These are phyloP conservation scores for Neophaeococcomyces mojaviensis DNA, from an alignment of 2,329 filamentous ascomycete genomes.

Conservation along the genomic window DNA sequence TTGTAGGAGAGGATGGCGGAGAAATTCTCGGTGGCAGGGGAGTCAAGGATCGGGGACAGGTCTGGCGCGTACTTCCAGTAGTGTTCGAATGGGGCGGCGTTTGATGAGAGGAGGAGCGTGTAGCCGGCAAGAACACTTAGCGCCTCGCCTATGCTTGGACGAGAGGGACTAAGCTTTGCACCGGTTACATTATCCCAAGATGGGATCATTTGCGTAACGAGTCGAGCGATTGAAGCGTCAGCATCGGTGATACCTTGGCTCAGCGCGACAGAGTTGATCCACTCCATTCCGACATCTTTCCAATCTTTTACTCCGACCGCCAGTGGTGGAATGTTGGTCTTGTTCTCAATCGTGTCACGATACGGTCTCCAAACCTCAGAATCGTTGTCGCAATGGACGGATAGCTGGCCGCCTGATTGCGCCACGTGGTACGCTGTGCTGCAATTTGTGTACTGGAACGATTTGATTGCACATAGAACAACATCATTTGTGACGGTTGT, in stretches of 20 bases:
- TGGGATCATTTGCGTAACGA: conserved; percentile 51
- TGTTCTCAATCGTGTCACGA: conserved; percentile 52
- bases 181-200: conserved; percentile 25
- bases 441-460: conserved; percentile 57
- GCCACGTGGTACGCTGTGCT: conserved; percentile 53
- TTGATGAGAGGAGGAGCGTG: conserved; percentile 55
- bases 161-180: conserved; percentile 36
- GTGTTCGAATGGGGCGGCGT: conserved; percentile 54
- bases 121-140: conserved; percentile 62
- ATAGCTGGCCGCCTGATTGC: conserved; percentile 51
- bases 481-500: conserved; percentile 41
- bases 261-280: conserved; percentile 50
- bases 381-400: conserved; percentile 57
- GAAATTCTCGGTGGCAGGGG: conserved; percentile 52
- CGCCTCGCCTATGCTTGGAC: conserved; percentile 65
- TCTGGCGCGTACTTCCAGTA: conserved; percentile 42
- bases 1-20: conserved; percentile 56
- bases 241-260: conserved; percentile 48
- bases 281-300: conserved; percentile 48
- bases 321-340: conserved; percentile 29
- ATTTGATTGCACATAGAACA: conserved; percentile 60
- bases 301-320: conserved; percentile 42
- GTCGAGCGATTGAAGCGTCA: conserved; percentile 52
- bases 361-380: conserved; percentile 38
- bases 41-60: conserved; percentile 33